A percentile compares a stretch with the other conserved stretches of the same genome.
phyloP scores from a whole-genome alignment of 1,284 basidiomycete species.

The Apiotrichum sp. region DNA sequence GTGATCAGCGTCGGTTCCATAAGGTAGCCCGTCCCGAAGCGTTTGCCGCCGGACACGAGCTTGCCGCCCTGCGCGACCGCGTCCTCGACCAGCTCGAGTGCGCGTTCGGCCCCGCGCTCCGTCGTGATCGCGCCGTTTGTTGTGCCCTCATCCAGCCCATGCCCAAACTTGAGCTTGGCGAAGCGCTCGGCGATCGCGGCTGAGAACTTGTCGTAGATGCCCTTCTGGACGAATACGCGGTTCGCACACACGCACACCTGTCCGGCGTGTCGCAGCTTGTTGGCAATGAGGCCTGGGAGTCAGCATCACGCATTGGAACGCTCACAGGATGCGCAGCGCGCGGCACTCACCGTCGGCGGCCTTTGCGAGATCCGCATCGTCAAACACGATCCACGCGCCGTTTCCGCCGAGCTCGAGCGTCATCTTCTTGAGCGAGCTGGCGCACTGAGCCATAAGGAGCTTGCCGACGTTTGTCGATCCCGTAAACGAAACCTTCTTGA shows the following conservation, averaged over 20 bases:
- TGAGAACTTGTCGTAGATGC: conserved; percentile 31
- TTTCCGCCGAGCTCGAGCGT: conserved; percentile 47
- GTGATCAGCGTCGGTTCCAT: conserved; percentile 78
- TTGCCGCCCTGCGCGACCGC: conserved; percentile 73
- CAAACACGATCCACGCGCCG: conserved; percentile 40
- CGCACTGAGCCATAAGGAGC: conserved; percentile 16
- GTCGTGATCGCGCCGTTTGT: conserved; percentile 90
- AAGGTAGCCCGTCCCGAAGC: conserved; percentile 53
- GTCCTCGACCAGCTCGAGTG: conserved; percentile 72
- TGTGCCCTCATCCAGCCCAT: conserved; percentile 63
- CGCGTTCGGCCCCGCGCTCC: conserved; percentile 71
- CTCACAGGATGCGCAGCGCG: neutral
- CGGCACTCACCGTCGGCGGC: conserved; percentile 22
- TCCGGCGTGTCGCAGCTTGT: conserved; percentile 82
- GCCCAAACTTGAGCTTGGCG: conserved; percentile 74
- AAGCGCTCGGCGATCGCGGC: conserved; percentile 49
- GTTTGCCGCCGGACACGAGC: conserved; percentile 75
- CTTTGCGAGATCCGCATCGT: conserved; percentile 42
- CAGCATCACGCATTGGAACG: too few species aligned
- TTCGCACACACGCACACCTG: conserved; percentile 64
- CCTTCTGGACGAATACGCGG: conserved; percentile 69
- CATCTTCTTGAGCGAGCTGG: conserved; percentile 46
- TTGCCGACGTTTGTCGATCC: conserved; percentile 58
- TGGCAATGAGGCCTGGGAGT: conserved; percentile 54
- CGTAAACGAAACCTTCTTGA: conserved; percentile 78